phyloP scores from a whole-genome alignment of 768 basidiomycete genomes.

The Leccinum ochraceum region DNA sequence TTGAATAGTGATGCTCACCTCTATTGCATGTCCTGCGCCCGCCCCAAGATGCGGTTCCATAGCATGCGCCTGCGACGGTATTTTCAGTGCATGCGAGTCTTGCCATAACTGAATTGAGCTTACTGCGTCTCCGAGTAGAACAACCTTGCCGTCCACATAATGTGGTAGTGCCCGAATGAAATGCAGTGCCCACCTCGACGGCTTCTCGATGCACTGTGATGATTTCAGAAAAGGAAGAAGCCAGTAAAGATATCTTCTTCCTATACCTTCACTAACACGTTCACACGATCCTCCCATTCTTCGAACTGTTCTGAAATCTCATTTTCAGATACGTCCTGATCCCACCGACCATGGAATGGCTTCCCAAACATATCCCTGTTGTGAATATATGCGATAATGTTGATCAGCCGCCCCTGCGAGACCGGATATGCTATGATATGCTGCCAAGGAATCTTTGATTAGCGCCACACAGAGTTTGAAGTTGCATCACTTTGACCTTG shows the following conservation, averaged over 20 bases:
- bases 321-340: constrained; percentile 30
- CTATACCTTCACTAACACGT: constrained; percentile 16
- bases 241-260: neutral
- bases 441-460: constrained; percentile 24
- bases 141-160: constrained; percentile 41
- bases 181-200: constrained; percentile 46
- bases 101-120: constrained; percentile 6
- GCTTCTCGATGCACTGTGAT: constrained; percentile 35
- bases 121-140: constrained; percentile 52
- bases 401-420: constrained; percentile 37
- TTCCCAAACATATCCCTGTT: constrained; percentile 33
- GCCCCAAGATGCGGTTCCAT: constrained; percentile 49
- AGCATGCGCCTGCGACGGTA: constrained; percentile 42
- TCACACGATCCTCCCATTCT: constrained; percentile 23
- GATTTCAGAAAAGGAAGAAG: neutral
- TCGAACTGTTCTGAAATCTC: constrained; percentile 33
- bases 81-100: constrained; percentile 1
- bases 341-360: constrained; percentile 33
- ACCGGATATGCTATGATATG: constrained; percentile 43
- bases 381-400: constrained; percentile 35
- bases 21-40: constrained; percentile 54
- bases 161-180: constrained; percentile 40
- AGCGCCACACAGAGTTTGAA: neutral
- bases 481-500: constrained; percentile 5
- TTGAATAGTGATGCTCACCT: constrained; percentile 30